Conservation (phyloP, 768 basidiomycete genomes). For the Glaciozyma martinii region DNA sequence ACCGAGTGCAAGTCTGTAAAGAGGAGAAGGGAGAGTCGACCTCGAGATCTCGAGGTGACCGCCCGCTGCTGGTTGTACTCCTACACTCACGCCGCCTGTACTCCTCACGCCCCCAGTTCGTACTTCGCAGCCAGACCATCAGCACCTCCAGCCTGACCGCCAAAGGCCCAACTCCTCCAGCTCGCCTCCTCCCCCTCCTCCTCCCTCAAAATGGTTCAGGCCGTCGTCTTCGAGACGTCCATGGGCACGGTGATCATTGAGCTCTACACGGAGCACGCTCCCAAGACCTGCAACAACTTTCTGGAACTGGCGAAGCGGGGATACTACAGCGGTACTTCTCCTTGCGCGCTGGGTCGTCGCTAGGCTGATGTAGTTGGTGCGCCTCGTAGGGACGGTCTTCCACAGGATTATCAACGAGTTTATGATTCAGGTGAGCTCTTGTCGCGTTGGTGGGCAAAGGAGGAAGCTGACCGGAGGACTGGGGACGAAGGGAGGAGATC, state of each 20-base stretch:
- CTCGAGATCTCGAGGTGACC: no score
- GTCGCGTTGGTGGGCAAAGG: neutral
- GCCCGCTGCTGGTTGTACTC: no score
- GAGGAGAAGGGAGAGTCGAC: no score
- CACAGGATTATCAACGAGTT: slow-evolving; percentile 94
- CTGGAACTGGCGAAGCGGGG: slow-evolving; percentile 79
- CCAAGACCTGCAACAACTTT: slow-evolving; percentile 90
- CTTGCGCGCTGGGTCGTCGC: neutral
- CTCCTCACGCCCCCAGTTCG: no score
- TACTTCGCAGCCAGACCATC: no score
- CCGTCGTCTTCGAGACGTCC: neutral
- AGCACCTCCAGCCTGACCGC: no score
- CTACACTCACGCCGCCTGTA: no score
- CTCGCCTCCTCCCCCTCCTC: no score
- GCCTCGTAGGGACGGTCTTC: slow-evolving; percentile 64
- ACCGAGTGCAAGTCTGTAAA: no score
- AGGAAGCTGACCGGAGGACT: neutral
- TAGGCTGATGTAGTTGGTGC: no score
- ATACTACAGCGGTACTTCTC: slow-evolving; percentile 51
- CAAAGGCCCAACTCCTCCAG: no score
- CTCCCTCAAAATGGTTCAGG: no score
- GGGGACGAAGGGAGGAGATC: slow-evolving; percentile 17
- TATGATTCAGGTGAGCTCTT: slow-evolving; percentile 65
- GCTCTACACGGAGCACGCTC: slow-evolving; percentile 29
- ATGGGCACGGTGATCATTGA: slow-evolving; percentile 15